These are phyloP conservation scores for Puccinia polysora DNA, from an alignment of 1,284 basidiomycete species.

Conservation along the genomic window DNA sequence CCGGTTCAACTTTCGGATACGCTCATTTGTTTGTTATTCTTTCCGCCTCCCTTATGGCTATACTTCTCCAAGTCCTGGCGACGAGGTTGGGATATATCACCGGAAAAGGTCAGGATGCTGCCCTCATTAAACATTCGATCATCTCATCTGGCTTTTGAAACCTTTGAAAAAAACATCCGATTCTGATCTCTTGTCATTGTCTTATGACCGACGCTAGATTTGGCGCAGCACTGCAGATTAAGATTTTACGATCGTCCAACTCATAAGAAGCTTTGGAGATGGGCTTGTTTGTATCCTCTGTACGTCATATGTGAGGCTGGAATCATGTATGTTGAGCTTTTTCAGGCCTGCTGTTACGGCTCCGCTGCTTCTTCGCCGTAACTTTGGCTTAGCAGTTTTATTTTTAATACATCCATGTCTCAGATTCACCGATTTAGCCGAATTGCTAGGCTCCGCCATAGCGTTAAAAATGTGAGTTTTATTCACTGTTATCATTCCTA, in stretches of 20 bases:
- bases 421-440: constrained; percentile 58
- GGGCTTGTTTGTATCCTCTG: constrained; percentile 64
- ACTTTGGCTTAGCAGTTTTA: not conserved
- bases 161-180: constrained; percentile 31
- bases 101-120: constrained; percentile 48
- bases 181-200: constrained; percentile 47
- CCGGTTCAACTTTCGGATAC: constrained; percentile 60
- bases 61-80: constrained; percentile 55
- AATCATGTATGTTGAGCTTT: constrained; percentile 66
- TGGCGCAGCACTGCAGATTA: constrained; percentile 54
- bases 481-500: not conserved
- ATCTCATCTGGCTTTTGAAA: constrained; percentile 36
- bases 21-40: too few relatives aligned
- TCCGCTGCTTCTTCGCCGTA: not conserved
- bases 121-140: not conserved
- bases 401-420: too few relatives aligned
- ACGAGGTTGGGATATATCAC: constrained; percentile 59
- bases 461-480: constrained; percentile 64
- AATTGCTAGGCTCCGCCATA: constrained; percentile 72
- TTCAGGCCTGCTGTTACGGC: not conserved
- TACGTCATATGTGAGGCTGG: constrained; percentile 67
- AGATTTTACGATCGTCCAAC: too few relatives aligned
- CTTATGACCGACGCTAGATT: constrained; percentile 37
- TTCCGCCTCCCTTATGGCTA: constrained; percentile 52
- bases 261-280: too few relatives aligned